Conservation (phyloP, 2,329 filamentous ascomycete genomes). For the Ascomycota sp. region DNA sequence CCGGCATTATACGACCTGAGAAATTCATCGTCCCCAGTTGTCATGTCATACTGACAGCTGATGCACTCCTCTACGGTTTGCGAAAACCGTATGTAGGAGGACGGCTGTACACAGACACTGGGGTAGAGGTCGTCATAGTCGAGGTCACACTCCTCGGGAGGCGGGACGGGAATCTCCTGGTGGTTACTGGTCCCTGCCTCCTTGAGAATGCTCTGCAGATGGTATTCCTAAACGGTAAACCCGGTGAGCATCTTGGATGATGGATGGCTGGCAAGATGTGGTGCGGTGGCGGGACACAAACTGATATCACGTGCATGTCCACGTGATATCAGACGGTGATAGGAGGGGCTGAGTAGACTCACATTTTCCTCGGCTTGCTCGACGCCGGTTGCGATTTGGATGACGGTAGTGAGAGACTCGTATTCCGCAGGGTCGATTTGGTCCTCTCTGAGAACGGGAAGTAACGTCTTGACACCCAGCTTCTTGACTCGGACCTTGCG, state of each 20-base stretch:
- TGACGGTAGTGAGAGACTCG: constrained; percentile 60
- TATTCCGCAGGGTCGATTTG: constrained; percentile 76
- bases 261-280: too few species aligned
- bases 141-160: constrained; percentile 39
- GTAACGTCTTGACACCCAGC: constrained; percentile 71
- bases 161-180: constrained; percentile 42
- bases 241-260: not conserved
- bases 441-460: constrained; percentile 70
- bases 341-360: constrained; percentile 24
- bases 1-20: constrained; percentile 68
- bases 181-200: constrained; percentile 31
- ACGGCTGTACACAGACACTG: constrained; percentile 56
- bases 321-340: constrained; percentile 24
- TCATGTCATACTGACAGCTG: constrained; percentile 84
- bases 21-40: constrained; percentile 67
- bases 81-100: constrained; percentile 91
- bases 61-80: constrained; percentile 93
- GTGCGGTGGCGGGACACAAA: too few species aligned
- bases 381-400: constrained; percentile 84
- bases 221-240: constrained; percentile 48
- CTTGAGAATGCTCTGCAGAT: constrained; percentile 63
- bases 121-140: constrained; percentile 81
- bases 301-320: constrained; percentile 21
- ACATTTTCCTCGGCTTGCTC: constrained; percentile 96
- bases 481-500: constrained; percentile 68